Percentiles rank a stretch among this genome's conserved stretches.
Evolutionary conservation across 140 eudicot genomes (phyloP).

Genomic region (Oenanthe javanica): DNA sequence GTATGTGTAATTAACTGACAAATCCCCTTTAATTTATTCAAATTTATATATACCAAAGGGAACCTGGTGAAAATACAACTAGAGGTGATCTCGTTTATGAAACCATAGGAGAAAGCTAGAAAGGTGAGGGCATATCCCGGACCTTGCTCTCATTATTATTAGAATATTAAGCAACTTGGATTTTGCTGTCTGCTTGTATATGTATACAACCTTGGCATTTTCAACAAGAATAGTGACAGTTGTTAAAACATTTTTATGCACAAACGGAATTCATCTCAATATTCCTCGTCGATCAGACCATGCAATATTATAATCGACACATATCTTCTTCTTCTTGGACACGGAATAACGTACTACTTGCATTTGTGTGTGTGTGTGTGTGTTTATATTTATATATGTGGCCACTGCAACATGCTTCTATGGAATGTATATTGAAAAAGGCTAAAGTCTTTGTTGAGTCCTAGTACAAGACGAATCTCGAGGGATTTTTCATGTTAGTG

Average conservation of each 20-base stretch:
- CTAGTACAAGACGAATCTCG: background rate
- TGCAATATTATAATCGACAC: background rate
- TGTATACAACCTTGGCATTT: background rate
- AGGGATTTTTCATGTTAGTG: conserved; percentile 4
- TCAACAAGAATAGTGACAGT: background rate
- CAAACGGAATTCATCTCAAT: background rate
- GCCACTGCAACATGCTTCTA: background rate
- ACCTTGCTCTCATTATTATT: background rate
- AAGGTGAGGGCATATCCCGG: background rate
- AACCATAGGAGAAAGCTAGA: background rate
- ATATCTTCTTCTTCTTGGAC: conserved; percentile 4
- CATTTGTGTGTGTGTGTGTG: background rate
- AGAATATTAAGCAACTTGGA: background rate
- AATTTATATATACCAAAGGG: too few species aligned
- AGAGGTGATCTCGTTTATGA: too few species aligned
- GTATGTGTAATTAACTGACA: too few species aligned
- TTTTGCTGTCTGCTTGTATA: background rate
- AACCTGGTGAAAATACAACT: too few species aligned
- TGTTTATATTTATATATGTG: too few species aligned
- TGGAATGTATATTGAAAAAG: background rate
- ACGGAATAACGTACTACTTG: background rate
- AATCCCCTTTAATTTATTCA: too few species aligned
- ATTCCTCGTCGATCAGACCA: background rate
- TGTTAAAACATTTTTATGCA: background rate
- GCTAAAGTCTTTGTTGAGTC: background rate